Evolutionary conservation across 371 early-diverging fungal genomes (phyloP).

Genomic region (Dichotomocladium elegans): DNA sequence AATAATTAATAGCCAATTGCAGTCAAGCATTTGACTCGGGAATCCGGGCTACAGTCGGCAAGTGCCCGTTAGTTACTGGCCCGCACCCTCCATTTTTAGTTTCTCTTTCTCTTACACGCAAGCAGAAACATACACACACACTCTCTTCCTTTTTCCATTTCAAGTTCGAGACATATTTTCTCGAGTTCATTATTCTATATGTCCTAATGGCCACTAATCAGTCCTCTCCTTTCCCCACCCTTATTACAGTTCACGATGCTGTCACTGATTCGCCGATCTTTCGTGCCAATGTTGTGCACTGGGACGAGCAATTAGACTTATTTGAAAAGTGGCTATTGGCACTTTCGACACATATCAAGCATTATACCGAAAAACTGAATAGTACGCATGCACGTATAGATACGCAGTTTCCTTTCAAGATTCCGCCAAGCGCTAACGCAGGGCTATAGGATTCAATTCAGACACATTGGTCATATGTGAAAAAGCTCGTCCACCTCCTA

Average conservation of each 20-base stretch:
- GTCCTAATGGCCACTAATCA: too few species aligned
- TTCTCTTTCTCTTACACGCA: too few species aligned
- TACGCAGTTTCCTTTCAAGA: constrained; percentile 2
- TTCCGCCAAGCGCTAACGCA: not conserved
- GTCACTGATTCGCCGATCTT: constrained; percentile 68
- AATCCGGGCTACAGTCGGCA: too few species aligned
- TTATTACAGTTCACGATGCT: constrained; percentile 39
- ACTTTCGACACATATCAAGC: constrained; percentile 33
- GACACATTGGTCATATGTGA: constrained; percentile 16
- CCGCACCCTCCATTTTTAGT: too few species aligned
- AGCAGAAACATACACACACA: not conserved
- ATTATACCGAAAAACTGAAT: constrained; percentile 40
- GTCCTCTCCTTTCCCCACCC: constrained; percentile 11
- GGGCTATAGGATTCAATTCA: not conserved
- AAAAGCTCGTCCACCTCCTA: constrained; percentile 23
- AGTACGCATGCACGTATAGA: too few species aligned
- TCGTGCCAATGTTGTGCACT: constrained; percentile 55
- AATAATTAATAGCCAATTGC: too few species aligned
- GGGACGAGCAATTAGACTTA: constrained; percentile 63
- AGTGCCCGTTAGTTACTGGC: too few species aligned
- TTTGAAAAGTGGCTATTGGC: constrained; percentile 59
- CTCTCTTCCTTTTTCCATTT: not conserved
- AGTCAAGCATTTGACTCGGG: too few species aligned
- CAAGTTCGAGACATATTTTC: not conserved
- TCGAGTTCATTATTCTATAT: too few species aligned